These are phyloP conservation scores for Candida insectorum DNA, from an alignment of 805 yeast species.

Conservation along the genomic window DNA sequence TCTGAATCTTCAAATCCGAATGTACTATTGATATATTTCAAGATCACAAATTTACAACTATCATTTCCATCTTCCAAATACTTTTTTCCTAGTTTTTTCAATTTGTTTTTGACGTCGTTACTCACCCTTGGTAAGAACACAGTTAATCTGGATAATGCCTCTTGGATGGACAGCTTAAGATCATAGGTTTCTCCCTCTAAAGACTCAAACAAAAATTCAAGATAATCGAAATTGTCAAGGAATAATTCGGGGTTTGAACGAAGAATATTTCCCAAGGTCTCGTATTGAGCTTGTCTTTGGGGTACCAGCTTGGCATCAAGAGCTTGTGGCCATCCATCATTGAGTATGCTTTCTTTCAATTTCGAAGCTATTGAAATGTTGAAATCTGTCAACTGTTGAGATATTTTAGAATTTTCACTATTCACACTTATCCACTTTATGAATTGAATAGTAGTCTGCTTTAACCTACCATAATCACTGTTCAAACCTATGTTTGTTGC, in stretches of 20 bases:
- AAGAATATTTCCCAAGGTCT: constrained; percentile 69
- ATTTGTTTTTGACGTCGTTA: constrained; percentile 29
- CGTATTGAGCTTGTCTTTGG: constrained; percentile 68
- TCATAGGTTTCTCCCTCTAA: constrained; percentile 62
- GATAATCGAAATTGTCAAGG: constrained; percentile 43
- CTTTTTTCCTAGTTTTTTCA: constrained; percentile 37
- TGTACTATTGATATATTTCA: constrained; percentile 61
- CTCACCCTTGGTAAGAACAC: constrained; percentile 44
- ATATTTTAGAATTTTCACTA: constrained; percentile 11
- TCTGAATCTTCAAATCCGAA: constrained; percentile 66
- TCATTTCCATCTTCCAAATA: constrained; percentile 17
- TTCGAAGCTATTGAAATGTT: constrained; percentile 47
- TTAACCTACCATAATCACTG: constrained; percentile 50
- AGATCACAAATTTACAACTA: constrained; percentile 55
- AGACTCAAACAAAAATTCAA: constrained; percentile 70
- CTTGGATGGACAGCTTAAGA: constrained; percentile 66
- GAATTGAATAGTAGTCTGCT: constrained; percentile 57
- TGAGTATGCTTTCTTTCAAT: constrained; percentile 48
- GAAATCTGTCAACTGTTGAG: constrained; percentile 21
- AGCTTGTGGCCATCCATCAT: constrained; percentile 61
- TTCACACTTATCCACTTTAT: constrained; percentile 54
- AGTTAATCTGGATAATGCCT: constrained; percentile 59
- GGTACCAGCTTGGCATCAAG: constrained; percentile 34
- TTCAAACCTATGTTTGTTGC: constrained; percentile 60
- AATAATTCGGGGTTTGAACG: constrained; percentile 43